Percentiles rank a stretch among this genome's conserved stretches.
Conservation (phyloP, 345 rosid species). For the Salix brachista region DNA sequence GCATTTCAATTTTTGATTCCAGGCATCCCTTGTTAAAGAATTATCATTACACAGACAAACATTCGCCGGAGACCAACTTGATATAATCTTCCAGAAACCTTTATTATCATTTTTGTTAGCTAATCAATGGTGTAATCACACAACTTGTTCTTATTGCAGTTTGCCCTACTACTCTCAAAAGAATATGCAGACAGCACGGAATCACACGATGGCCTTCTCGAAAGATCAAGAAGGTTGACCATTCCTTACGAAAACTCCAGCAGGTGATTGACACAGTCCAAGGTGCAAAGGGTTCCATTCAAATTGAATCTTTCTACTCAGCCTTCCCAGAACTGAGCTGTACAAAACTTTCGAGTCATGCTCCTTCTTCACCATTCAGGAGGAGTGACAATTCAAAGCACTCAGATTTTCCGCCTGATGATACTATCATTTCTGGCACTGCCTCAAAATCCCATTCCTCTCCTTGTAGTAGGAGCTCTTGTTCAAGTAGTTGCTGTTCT, state of each 20-base stretch:
- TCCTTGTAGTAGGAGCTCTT: conserved; percentile 64
- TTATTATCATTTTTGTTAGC: not conserved
- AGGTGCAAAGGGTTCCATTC: conserved; percentile 77
- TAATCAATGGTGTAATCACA: conserved; percentile 9
- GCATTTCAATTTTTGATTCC: not conserved
- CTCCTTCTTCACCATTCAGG: conserved; percentile 32
- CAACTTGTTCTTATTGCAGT: conserved; percentile 48
- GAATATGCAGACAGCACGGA: conserved; percentile 94
- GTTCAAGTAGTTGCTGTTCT: conserved; percentile 64
- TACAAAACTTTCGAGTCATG: conserved; percentile 44
- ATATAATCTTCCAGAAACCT: not conserved
- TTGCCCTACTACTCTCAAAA: conserved; percentile 90
- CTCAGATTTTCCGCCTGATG: conserved; percentile 35
- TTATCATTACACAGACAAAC: not conserved
- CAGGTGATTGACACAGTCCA: conserved; percentile 84
- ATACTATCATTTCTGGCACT: conserved; percentile 33
- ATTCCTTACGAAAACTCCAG: conserved; percentile 83
- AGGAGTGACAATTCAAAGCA: conserved; percentile 29
- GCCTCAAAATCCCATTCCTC: conserved; percentile 67
- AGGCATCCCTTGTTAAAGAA: not conserved
- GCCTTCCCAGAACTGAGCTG: conserved; percentile 80
- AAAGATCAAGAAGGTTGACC: conserved; percentile 93
- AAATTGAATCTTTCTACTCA: conserved; percentile 71
- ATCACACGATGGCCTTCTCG: conserved; percentile 94
- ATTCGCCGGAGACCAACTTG: not conserved